Evolutionary conservation across 306 rosid genomes (phyloP), one percentile per base, ranked within the genome.

Genomic region (Malus sylvestris): DNA sequence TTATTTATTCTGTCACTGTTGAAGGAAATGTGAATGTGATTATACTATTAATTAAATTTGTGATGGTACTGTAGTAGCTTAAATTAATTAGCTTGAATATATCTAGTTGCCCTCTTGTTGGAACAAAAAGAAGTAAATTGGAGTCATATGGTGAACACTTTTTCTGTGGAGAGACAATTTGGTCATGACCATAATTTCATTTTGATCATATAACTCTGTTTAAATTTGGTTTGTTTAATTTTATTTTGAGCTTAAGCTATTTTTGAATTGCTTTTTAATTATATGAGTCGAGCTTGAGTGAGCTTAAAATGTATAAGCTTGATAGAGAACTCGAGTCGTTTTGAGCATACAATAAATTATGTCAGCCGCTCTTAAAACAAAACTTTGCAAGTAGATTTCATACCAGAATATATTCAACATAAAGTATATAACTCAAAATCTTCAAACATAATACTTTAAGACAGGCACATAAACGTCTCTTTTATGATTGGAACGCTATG

Each of bases 1-100:
- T 8, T 29, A 8, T 38, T 67, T 23, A 10, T 12, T 60, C 40
- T 15, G 22, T 38, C 44, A 20, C 35, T 42, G 60, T 13, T n/a
- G n/a, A 44, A 40, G 59, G 30, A 52, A 22, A 57, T 72, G 63
- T 20, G 16, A 32, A 12, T 71, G 14, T 32, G 44, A 64, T 64
- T 64, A 30, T 29, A 18, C 15, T 16, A 20, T 72, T 15, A 30
- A 22, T 35, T 20, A 27, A 70, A 70, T 27, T 3, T 14, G n/a
- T 68, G 38, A 15, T 68, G 55, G 20, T 51, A 52, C 60, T 51
- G 42, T 69, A 68, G 76, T 79, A 55, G 57, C 67, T 76, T 81
- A 81, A 73, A 51, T 15, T 51, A 51, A 51, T 74, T 77, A 52
- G 85, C 32, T 59, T 22, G 63, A 58, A 22, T 27, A 10, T 22